Percentiles rank a stretch among this genome's conserved stretches.
These are phyloP conservation scores for Claviceps citrina DNA, from an alignment of 2,329 filamentous ascomycete species.

Conservation along the genomic window DNA sequence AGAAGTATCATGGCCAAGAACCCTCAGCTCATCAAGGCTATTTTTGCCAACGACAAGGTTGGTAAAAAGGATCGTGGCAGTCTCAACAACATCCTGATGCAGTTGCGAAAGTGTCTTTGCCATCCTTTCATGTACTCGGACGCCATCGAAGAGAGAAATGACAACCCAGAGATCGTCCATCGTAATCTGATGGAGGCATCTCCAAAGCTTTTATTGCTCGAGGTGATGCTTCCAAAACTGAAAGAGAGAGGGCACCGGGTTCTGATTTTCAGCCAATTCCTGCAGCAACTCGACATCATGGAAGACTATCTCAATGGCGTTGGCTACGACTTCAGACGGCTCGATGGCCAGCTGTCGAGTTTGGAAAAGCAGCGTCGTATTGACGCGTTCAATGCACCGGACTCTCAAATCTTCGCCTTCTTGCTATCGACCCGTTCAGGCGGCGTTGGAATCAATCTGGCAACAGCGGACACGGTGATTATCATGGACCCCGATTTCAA, in stretches of 20 bases:
- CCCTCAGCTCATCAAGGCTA: slow-evolving; percentile 70
- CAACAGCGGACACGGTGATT: slow-evolving; percentile 93
- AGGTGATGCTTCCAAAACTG: slow-evolving; percentile 76
- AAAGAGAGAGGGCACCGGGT: slow-evolving; percentile 76
- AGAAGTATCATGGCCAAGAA: slow-evolving; percentile 88
- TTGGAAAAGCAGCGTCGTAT: slow-evolving; percentile 89
- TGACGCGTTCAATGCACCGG: slow-evolving; percentile 77
- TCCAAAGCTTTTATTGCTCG: slow-evolving; percentile 70
- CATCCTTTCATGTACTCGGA: slow-evolving; percentile 91
- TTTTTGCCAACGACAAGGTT: slow-evolving; percentile 56
- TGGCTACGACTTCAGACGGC: slow-evolving; percentile 56
- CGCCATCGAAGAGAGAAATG: slow-evolving; percentile 70
- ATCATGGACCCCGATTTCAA: slow-evolving; percentile 97
- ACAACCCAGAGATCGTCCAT: slow-evolving; percentile 46
- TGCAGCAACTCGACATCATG: slow-evolving; percentile 73
- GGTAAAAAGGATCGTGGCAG: slow-evolving; percentile 60
- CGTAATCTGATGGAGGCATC: slow-evolving; percentile 83
- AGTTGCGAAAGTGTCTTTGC: slow-evolving; percentile 84
- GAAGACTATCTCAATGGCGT: slow-evolving; percentile 81
- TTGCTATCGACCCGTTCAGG: slow-evolving; percentile 86
- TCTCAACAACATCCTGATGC: slow-evolving; percentile 88
- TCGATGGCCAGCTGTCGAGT: slow-evolving; percentile 71
- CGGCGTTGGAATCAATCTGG: slow-evolving; percentile 93
- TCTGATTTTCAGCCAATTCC: slow-evolving; percentile 89
- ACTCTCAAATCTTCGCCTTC: slow-evolving; percentile 76